These are phyloP conservation scores for Aciculoconidium aculeatum DNA, from an alignment of 805 yeast genomes.

Conservation along the genomic window DNA sequence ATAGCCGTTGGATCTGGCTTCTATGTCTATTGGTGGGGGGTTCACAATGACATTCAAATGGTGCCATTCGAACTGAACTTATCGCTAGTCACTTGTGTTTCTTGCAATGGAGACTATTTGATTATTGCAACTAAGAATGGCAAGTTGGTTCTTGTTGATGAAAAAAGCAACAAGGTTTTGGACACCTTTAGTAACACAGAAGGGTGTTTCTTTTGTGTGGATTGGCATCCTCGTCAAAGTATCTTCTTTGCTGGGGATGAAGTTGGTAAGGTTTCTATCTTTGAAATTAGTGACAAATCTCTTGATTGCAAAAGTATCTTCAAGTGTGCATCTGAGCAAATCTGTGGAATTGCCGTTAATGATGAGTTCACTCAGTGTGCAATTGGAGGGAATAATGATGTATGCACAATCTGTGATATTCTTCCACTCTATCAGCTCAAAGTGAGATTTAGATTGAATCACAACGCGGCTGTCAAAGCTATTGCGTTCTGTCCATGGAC, in stretches of 20 bases:
- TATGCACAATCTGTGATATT: constrained; percentile 74
- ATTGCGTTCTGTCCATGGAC: constrained; percentile 91
- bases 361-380: constrained; percentile 53
- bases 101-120: constrained; percentile 47
- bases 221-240: constrained; percentile 47
- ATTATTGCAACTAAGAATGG: constrained; percentile 60
- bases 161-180: constrained; percentile 15
- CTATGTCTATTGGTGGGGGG: constrained; percentile 60
- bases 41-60: constrained; percentile 36
- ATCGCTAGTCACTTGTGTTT: constrained; percentile 46
- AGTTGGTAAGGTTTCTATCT: constrained; percentile 48
- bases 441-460: constrained; percentile 48
- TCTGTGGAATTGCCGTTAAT: constrained; percentile 52
- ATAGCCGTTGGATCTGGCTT: constrained; percentile 64
- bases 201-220: constrained; percentile 49
- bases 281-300: constrained; percentile 21
- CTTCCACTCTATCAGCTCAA: constrained; percentile 26
- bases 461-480: constrained; percentile 86
- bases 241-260: constrained; percentile 62
- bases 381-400: constrained; percentile 80
- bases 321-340: constrained; percentile 28
- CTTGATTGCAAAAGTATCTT: constrained; percentile 12
- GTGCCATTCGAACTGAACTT: constrained; percentile 36
- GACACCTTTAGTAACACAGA: constrained; percentile 15
- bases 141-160: constrained; percentile 40